Percentiles rank a stretch among this genome's conserved stretches.
Conservation (phyloP, 176 grass and related monocot species). For the Themeda triandra region DNA sequence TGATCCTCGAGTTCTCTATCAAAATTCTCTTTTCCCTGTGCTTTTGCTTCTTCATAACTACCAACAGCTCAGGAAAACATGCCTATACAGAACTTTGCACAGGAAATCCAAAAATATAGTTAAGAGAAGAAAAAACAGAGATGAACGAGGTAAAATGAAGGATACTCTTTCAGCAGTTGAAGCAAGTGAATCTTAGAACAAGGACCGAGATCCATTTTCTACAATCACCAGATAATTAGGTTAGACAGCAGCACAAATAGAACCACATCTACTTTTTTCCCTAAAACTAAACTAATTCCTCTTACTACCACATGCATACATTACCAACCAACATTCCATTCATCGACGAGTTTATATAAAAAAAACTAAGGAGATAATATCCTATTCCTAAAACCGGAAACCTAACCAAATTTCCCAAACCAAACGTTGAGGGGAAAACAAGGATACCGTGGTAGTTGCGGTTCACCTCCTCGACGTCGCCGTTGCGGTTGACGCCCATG, state of each 20-base stretch:
- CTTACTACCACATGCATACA: too few relatives aligned
- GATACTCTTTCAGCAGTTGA: constrained; percentile 92
- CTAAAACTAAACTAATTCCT: not conserved
- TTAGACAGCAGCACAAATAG: not conserved
- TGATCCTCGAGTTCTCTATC: constrained; percentile 84
- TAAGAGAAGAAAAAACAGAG: not conserved
- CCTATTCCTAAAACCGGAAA: not conserved
- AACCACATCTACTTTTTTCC: not conserved
- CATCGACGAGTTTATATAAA: not conserved
- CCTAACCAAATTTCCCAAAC: not conserved
- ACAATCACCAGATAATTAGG: not conserved
- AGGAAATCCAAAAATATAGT: not conserved
- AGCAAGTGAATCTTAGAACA: constrained; percentile 90
- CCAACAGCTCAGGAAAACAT: constrained; percentile 59
- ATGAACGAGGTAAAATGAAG: constrained; percentile 14
- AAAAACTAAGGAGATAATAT: not conserved
- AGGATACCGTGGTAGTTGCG: constrained; percentile 41
- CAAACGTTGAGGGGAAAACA: not conserved
- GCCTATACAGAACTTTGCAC: not conserved
- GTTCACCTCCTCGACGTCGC: constrained; percentile 45
- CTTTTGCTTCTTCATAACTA: constrained; percentile 88
- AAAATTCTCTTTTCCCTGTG: constrained; percentile 63
- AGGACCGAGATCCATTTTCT: constrained; percentile 99
- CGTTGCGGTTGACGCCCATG: too few relatives aligned
- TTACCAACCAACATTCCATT: not conserved